phyloP scores from a whole-genome alignment of 257 asterid species.

The Pogostemon cablin region DNA sequence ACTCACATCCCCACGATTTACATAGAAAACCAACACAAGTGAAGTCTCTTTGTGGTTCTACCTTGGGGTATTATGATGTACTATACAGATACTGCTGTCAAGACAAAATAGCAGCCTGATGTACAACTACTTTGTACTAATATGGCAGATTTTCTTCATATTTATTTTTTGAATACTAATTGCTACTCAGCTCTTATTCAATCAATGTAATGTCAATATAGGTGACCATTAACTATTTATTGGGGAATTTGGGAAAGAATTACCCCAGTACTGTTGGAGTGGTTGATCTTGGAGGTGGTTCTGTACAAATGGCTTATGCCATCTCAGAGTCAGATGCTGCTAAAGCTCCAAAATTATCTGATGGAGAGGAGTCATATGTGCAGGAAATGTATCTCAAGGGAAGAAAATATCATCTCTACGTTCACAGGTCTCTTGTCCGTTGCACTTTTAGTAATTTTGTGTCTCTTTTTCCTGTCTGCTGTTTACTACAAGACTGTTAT shows the following conservation, averaged over 20 bases:
- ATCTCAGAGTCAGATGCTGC: slow-evolving; percentile 66
- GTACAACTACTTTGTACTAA: neutral
- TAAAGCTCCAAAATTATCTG: slow-evolving; percentile 52
- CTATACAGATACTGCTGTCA: neutral
- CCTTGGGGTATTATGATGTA: neutral
- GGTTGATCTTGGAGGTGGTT: slow-evolving; percentile 91
- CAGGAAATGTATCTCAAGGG: slow-evolving; percentile 68
- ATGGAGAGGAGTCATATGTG: slow-evolving; percentile 67
- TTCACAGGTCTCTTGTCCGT: slow-evolving; percentile 59
- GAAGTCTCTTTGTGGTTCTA: neutral
- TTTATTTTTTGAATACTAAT: slow-evolving; percentile 10
- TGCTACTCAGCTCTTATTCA: slow-evolving; percentile 24
- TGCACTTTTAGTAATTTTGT: neutral
- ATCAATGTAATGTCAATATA: slow-evolving; percentile 36
- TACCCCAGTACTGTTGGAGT: slow-evolving; percentile 66
- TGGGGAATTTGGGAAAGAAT: slow-evolving; percentile 69
- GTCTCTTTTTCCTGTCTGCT: slow-evolving; percentile 20
- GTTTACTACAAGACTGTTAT: slow-evolving; percentile 18
- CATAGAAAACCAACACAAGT: neutral
- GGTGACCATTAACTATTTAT: slow-evolving; percentile 76
- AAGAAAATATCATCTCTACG: slow-evolving; percentile 62
- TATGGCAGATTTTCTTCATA: neutral
- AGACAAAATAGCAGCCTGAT: slow-evolving; percentile 1
- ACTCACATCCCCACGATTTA: neutral
- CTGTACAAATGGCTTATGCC: slow-evolving; percentile 88